These are phyloP conservation scores for Nemania diffusa DNA, from an alignment of 2,329 filamentous ascomycete genomes.

Conservation along the genomic window DNA sequence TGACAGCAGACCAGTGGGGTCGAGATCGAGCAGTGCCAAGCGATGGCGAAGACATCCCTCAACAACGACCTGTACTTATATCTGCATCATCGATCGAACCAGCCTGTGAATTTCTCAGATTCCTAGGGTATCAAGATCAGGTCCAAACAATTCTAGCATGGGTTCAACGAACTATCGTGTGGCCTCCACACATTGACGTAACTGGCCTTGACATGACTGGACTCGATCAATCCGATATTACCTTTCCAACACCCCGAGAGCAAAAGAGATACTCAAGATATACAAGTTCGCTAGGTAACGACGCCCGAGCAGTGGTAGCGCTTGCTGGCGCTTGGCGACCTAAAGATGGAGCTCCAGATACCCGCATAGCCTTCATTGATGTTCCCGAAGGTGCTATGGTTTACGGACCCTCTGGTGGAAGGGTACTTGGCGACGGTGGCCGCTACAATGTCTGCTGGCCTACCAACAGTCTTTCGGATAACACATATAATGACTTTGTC, in stretches of 20 bases:
- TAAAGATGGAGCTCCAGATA: slow-evolving; percentile 21
- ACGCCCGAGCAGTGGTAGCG: slow-evolving; percentile 16
- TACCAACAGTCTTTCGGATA: neutral
- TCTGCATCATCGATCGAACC: slow-evolving; percentile 18
- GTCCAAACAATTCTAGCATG: slow-evolving; percentile 12
- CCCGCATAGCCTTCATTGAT: slow-evolving; percentile 22
- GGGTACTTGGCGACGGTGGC: slow-evolving; percentile 2
- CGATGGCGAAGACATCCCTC: slow-evolving; percentile 19
- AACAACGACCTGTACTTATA: slow-evolving; percentile 25
- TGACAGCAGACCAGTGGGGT: slow-evolving; percentile 22
- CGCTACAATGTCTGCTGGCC: slow-evolving; percentile 28
- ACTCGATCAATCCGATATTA: slow-evolving; percentile 7
- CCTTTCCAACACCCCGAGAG: neutral
- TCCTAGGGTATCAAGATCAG: slow-evolving; percentile 4
- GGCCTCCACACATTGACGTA: slow-evolving; percentile 25
- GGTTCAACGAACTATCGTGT: slow-evolving; percentile 6
- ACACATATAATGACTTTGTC: slow-evolving; percentile 19
- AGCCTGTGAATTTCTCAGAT: slow-evolving; percentile 27
- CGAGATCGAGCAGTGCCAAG: slow-evolving; percentile 9
- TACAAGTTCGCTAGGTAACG: neutral
- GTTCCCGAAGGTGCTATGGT: slow-evolving; percentile 9
- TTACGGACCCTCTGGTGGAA: slow-evolving; percentile 14
- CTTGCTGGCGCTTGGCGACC: slow-evolving; percentile 12
- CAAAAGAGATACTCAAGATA: neutral
- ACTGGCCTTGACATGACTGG: neutral